A percentile compares a stretch with the other conserved stretches of the same genome.
Conservation (phyloP, 441 rosid species). For the Eruca vesicaria region DNA sequence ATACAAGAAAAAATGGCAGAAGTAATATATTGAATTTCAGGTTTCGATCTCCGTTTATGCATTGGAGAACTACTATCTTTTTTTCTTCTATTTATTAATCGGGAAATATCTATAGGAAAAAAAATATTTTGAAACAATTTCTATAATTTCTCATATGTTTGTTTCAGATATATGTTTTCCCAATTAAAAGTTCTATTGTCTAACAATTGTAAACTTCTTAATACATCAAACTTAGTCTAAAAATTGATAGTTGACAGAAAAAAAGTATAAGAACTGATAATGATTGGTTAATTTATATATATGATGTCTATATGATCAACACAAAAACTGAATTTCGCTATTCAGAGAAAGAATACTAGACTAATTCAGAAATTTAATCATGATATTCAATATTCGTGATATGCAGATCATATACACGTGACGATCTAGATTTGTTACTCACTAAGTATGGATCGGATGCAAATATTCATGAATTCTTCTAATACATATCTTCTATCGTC, state of each 20-base stretch:
- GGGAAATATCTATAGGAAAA: not conserved
- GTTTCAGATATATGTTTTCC: not conserved
- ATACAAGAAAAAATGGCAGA: too few species aligned
- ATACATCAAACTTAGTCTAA: too few species aligned
- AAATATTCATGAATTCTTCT: not conserved
- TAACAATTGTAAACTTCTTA: not conserved
- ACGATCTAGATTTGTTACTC: not conserved
- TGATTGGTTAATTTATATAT: not conserved
- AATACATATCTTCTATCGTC: not conserved
- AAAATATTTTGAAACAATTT: not conserved
- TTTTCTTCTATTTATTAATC: not conserved
- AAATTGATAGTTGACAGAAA: too few species aligned
- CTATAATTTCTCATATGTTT: not conserved
- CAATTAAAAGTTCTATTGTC: not conserved
- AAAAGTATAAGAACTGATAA: not conserved
- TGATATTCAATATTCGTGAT: not conserved
- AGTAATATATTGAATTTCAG: too few species aligned
- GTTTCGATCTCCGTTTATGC: too few species aligned
- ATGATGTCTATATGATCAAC: not conserved
- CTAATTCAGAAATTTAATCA: not conserved
- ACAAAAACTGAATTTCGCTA: not conserved
- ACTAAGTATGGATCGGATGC: not conserved
- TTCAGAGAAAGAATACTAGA: not conserved
- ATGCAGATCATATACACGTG: not conserved
- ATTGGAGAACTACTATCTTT: not conserved